Evolutionary conservation across 805 yeast genomes (phyloP).

Genomic region (Kregervanrija delftensis): DNA sequence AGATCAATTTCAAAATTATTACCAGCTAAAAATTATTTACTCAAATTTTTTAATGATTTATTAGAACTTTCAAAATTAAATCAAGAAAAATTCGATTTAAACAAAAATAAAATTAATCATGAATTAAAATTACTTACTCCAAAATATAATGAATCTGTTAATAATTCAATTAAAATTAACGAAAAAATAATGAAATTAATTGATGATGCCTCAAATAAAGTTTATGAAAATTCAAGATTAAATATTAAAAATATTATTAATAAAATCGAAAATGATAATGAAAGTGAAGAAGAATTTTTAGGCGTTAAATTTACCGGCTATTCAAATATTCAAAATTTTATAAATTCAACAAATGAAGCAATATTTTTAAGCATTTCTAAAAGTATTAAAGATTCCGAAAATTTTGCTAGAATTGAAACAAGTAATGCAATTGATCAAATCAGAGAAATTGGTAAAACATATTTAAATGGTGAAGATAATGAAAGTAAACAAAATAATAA

Average conservation of each 20-base stretch:
- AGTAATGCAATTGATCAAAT: slow-evolving; percentile 54
- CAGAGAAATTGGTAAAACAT: slow-evolving; percentile 50
- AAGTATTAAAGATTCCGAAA: slow-evolving; percentile 61
- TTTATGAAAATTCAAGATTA: slow-evolving; percentile 54
- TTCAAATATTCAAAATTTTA: slow-evolving; percentile 60
- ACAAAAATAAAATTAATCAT: slow-evolving; percentile 37
- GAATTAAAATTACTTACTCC: slow-evolving; percentile 60
- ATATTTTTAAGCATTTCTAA: slow-evolving; percentile 61
- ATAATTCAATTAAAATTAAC: slow-evolving; percentile 45
- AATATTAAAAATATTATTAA: slow-evolving; percentile 44
- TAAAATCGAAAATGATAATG: slow-evolving; percentile 40
- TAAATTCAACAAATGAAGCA: slow-evolving; percentile 57
- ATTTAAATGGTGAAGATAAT: slow-evolving; percentile 42
- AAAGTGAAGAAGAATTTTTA: slow-evolving; percentile 11
- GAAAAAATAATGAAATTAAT: slow-evolving; percentile 56
- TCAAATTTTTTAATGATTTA: slow-evolving; percentile 64
- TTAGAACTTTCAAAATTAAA: slow-evolving; percentile 56
- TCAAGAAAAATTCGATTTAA: slow-evolving; percentile 43
- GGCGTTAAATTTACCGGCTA: slow-evolving; percentile 54
- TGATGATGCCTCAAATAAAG: slow-evolving; percentile 51
- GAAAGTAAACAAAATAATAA: slow-evolving; percentile 21
- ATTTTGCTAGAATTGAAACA: slow-evolving; percentile 58
- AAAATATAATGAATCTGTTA: slow-evolving; percentile 46
- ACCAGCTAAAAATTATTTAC: slow-evolving; percentile 86
- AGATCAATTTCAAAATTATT: slow-evolving; percentile 81